Conservation (phyloP, 495 filamentous ascomycete species). For the Lindgomyces ingoldianus region DNA sequence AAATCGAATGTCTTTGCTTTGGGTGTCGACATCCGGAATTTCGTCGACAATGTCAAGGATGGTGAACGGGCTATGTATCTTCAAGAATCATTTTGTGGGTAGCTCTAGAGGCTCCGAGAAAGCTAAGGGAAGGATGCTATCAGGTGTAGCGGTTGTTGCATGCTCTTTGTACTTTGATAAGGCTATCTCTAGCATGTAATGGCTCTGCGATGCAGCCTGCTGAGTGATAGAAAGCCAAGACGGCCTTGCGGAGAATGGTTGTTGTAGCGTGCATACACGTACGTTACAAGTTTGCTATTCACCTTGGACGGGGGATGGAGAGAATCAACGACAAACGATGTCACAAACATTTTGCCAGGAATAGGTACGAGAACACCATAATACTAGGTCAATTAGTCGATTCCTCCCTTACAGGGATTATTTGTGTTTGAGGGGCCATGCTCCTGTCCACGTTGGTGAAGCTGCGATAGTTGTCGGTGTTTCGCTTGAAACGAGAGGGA, state of each 20-base stretch:
- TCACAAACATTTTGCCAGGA: constrained; percentile 10
- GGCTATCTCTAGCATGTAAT: background rate
- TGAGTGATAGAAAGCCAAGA: background rate
- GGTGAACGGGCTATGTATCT: background rate
- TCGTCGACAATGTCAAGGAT: background rate
- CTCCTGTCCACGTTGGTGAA: background rate
- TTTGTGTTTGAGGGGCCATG: background rate
- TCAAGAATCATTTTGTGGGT: background rate
- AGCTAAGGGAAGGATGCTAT: background rate
- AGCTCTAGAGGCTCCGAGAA: background rate
- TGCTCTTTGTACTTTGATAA: background rate
- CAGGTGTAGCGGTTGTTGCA: background rate
- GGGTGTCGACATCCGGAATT: background rate
- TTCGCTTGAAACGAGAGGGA: constrained; percentile 7
- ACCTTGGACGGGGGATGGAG: background rate
- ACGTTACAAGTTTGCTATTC: background rate
- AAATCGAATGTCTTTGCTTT: background rate
- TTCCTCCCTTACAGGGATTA: background rate
- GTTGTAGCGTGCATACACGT: constrained; percentile 7
- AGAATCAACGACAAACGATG: background rate
- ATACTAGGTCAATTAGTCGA: background rate
- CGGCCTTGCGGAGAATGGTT: background rate
- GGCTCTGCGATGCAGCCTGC: constrained; percentile 6
- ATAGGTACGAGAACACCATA: constrained; percentile 4
- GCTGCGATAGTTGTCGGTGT: constrained; percentile 1